Base-by-base conservation (phyloP, 2,329 filamentous ascomycete genomes). In the Orbilia quercus region DNA sequence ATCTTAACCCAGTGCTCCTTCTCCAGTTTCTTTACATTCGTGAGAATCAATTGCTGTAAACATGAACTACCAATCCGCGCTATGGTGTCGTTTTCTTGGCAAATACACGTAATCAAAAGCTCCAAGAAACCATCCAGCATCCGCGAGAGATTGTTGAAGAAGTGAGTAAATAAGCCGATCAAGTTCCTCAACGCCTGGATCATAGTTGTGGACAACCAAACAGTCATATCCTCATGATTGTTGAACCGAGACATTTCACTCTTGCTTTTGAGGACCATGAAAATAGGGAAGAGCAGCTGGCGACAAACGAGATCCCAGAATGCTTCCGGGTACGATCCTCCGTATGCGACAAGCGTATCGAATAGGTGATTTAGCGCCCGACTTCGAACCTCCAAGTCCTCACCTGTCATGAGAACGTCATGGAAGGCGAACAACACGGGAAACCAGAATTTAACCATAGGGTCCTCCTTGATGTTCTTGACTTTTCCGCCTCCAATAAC, bases 291-390 rank as follows among this genome's bases (percentile, higher is more conserved):
- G 0, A 99, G 86, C 70, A 99, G 87, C 80, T 99, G 95, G 54
- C 94, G 88, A 93, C 95, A 99, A 0, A 99, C 85, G 16, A 95
- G 96, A 80, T 99, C 95, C 95, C 95, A 99, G 80, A 99, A 99
- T 60, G 96, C 92, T 0, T 89, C 84, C 2, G 94, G 92, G 78
- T 97, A 99, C 76, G 92, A 91, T 16, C 91, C 91, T 36, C 96
- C 95, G 77, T 98, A 95, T 75, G 88, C 88, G 69, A 96, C 89
- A 5, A 99, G 84, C 0, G 92, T 92, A 70, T 98, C 94, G 78
- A 99, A 99, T 74, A 99, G 92, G 81, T 98, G 99, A 77, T 93
- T 96, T 42, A 99, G 84, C 1, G 96, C 95, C 77, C 86, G 81
- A 1, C 87, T 97, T 69, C 95, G 90, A 42, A 98, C 95, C 81